These are phyloP conservation scores for Trichoderma lentiforme DNA, from an alignment of 2,329 filamentous ascomycete genomes.

Conservation along the genomic window DNA sequence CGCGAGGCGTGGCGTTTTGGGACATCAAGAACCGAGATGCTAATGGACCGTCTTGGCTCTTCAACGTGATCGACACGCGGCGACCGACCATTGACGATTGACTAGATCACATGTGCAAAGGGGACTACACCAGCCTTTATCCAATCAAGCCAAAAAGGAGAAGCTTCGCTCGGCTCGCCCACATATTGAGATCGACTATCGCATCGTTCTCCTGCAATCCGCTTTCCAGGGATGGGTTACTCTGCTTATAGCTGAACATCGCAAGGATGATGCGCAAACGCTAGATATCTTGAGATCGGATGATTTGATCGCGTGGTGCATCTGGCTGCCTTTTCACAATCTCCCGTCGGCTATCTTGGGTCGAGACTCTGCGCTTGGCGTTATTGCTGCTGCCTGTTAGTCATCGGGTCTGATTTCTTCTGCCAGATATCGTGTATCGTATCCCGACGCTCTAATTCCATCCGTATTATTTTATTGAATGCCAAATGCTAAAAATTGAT, in stretches of 20 bases:
- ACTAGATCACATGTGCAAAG: background rate
- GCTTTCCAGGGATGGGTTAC: background rate
- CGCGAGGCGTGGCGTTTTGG: background rate
- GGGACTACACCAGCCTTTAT: background rate
- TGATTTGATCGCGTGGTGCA: background rate
- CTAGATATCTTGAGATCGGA: background rate
- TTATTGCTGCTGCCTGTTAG: background rate
- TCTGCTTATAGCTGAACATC: background rate
- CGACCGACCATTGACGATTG: background rate
- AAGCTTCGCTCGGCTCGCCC: background rate
- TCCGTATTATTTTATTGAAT: background rate
- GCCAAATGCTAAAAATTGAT: background rate
- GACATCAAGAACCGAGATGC: background rate
- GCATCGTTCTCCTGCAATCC: background rate
- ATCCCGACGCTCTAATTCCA: background rate
- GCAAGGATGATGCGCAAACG: background rate
- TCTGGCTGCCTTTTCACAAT: background rate
- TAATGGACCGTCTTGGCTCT: background rate
- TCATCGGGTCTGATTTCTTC: background rate
- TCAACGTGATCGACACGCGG: background rate
- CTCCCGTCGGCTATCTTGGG: conserved; percentile 10
- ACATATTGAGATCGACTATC: background rate
- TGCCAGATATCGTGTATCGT: background rate
- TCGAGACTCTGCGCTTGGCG: background rate
- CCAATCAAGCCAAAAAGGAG: background rate